Evolutionary conservation across 2,329 filamentous ascomycete species (phyloP), one percentile per base, ranked within the genome.

Genomic region (Fusarium tuaranense): DNA sequence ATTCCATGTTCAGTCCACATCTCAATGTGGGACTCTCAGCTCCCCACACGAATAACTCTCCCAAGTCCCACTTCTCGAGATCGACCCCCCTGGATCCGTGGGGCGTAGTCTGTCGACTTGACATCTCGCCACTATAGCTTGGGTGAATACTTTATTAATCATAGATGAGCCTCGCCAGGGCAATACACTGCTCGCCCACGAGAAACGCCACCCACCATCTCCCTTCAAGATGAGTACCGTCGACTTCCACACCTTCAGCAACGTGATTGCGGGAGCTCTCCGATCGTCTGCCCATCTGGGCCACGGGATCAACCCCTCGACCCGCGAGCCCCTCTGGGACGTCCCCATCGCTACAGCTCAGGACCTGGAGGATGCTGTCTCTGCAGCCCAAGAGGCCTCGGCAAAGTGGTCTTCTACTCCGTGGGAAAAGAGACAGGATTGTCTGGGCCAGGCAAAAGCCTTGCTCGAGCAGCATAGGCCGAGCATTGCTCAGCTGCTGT

Each of bases 301-400:
- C 5, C 39, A 41, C n/a, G 39, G 63, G 7, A 67, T 34, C 20
- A 38, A 68, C 30, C 66, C 66, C 3, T 67, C 66, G 1, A 68
- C 63, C 1, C 66, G 25, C 13, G 25, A 67, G 41, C 58, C 58
- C 4, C 55, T 69, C 2, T 69, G 67, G 67, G 39, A 67, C 20
- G 44, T 69, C 13, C 63, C 67, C 16, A 41, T 69, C 5, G 67
- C 67, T 20, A 67, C 67, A 0, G 20, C 27, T 0, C 41, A 61
- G 1, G 63, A 69, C 14, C 34, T 67, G 1, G 63, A 67, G 14
- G 27, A 36, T 2, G 63, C 53, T 36, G 53, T 58, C 30, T 36
- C 67, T 18, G 12, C 67, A 27, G 67, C 66, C 7, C 39, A 32
- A 38, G 7, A 2, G 3, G 67, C 67, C 1, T 69, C 61, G 14